Evolutionary conservation across 495 filamentous ascomycete genomes (phyloP).

Genomic region (Annulohypoxylon stygium): DNA sequence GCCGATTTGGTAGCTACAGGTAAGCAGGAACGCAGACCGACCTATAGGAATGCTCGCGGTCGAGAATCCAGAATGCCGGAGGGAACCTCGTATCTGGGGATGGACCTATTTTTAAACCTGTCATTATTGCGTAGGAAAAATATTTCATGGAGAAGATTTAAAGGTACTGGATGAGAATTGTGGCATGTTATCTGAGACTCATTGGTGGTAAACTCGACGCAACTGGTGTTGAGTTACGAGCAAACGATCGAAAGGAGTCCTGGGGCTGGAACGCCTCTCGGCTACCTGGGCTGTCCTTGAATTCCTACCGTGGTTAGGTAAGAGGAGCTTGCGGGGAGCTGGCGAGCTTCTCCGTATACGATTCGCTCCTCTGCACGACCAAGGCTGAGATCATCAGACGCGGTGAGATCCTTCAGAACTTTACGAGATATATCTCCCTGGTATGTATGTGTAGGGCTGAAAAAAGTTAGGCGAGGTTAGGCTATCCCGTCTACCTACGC

Average conservation of each 20-base stretch:
- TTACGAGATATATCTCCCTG: slow-evolving; percentile 13
- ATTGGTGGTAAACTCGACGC: neutral
- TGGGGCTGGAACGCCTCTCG: neutral
- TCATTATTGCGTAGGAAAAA: neutral
- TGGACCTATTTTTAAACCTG: slow-evolving; percentile 23
- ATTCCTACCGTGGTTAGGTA: neutral
- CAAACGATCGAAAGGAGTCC: neutral
- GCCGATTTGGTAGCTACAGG: neutral
- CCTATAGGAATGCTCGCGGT: slow-evolving; percentile 16
- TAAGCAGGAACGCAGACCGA: slow-evolving; percentile 17
- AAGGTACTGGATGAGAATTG: neutral
- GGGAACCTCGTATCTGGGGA: slow-evolving; percentile 25
- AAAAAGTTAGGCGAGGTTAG: slow-evolving; percentile 7
- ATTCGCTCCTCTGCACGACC: neutral
- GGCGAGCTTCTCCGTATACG: neutral
- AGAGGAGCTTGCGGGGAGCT: slow-evolving; percentile 2
- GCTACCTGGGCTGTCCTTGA: neutral
- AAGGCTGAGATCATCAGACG: slow-evolving; percentile 11
- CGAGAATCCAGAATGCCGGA: slow-evolving; percentile 18
- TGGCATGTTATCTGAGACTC: no score
- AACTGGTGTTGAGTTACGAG: neutral
- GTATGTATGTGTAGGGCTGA: slow-evolving; percentile 1
- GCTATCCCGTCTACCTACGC: neutral
- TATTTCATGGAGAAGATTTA: neutral
- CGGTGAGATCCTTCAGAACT: neutral